A percentile compares a stretch with the other conserved stretches of the same genome.
Conservation (phyloP, 495 filamentous ascomycete genomes). For the Penicillium chermesinum region DNA sequence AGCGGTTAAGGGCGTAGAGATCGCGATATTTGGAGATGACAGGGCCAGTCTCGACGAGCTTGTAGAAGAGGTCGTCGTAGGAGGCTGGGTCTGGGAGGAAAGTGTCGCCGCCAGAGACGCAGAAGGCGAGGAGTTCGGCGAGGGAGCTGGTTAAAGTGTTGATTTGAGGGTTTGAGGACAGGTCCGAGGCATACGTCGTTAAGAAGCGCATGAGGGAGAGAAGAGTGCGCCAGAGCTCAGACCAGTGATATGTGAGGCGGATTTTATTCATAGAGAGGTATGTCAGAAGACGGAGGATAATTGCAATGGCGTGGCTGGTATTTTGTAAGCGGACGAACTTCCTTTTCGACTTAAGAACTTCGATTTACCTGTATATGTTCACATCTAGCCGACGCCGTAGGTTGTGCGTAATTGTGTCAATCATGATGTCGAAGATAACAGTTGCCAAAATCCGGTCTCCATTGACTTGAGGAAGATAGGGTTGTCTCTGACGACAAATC, state of each 20-base stretch:
- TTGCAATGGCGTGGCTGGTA: constrained; percentile 54
- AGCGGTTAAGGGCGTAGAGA: constrained; percentile 47
- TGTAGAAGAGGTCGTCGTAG: constrained; percentile 98
- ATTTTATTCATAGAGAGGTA: constrained; percentile 77
- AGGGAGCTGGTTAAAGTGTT: constrained; percentile 48
- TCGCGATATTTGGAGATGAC: constrained; percentile 78
- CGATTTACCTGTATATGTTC: constrained; percentile 64
- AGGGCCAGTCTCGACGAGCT: constrained; percentile 88
- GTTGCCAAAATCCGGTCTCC: constrained; percentile 67
- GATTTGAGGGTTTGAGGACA: constrained; percentile 60
- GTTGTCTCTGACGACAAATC: constrained; percentile 84
- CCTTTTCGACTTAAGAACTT: neutral
- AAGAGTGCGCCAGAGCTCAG: constrained; percentile 86
- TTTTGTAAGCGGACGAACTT: constrained; percentile 1
- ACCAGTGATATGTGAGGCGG: constrained; percentile 85
- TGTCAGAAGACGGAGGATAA: constrained; percentile 73
- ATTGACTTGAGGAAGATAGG: constrained; percentile 71
- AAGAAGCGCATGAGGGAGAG: constrained; percentile 88
- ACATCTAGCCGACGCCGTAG: constrained; percentile 78
- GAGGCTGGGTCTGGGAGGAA: constrained; percentile 86
- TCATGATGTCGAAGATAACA: constrained; percentile 74
- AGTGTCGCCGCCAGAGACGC: constrained; percentile 79
- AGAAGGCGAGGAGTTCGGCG: constrained; percentile 78
- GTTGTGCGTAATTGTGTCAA: constrained; percentile 93
- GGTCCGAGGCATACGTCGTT: constrained; percentile 72